Base-by-base conservation (phyloP, 768 basidiomycete species). In the Tylopilus sp. region DNA sequence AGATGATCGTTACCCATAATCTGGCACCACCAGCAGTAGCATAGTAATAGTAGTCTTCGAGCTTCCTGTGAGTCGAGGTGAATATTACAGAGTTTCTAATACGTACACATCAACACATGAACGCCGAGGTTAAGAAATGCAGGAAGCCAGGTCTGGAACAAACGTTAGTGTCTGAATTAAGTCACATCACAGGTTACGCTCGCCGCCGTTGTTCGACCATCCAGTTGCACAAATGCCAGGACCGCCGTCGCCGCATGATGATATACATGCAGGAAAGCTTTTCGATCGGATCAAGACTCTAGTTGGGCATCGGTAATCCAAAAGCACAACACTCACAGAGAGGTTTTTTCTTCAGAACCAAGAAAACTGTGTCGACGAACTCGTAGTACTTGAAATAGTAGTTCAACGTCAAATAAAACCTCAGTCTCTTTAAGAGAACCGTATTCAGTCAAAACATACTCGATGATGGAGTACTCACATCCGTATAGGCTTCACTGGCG, bases 331-430 rank as follows among this genome's bases (percentile, higher is more conserved):
- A 74, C 86, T 53, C 62, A 94, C 93, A 85, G 45, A 98, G 78
- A 11, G 89, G 91, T 73, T 98, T 98, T 82, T 98, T 98, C 84
- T 96, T 98, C 63, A 96, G 75, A 26, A 88, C 89, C 50, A 98
- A 84, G 81, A 98, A 98, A 56, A 97, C 80, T 21, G 95, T 98
- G 77, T 98, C 95, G 56, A 93, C 67, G 53, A 97, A 80, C 73
- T 98, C 95, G 58, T 95, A 76, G 73, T 96, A 98, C 71, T 97
- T 96, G 81, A 96, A 89, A 73, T 86, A 92, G 75, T 97, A 98
- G 77, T 98, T 98, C 75, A 97, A 75, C 76, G 96, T 93, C 76
- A 98, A 90, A 77, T 89, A 97, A 64, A 92, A 86, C 73, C 96
- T 88, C 73, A 97, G 73, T 65, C 83, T 82, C 92, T 95, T 63